Percentiles rank a stretch among this genome's conserved stretches.
phyloP scores from a whole-genome alignment of 1,284 basidiomycete genomes.

The Caloboletus inedulis region DNA sequence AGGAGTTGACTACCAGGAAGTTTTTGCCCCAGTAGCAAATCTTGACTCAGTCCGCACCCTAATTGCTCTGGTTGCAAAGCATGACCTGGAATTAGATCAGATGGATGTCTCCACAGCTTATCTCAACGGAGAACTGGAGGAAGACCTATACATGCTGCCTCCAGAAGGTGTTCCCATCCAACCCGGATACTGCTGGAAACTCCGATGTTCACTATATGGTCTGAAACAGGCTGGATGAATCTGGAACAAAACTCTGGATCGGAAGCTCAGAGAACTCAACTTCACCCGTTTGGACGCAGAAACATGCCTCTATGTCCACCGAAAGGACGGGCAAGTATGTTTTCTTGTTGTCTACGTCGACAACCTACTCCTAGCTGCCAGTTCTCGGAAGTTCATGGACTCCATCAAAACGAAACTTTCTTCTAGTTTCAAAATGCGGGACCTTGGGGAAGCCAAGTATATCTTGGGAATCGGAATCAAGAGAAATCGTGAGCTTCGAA shows the following conservation, averaged over 20 bases:
- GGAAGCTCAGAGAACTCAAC: neutral
- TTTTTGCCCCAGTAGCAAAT: neutral
- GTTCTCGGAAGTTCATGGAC: neutral
- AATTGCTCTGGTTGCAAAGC: neutral
- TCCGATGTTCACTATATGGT: neutral
- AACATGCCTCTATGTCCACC: neutral
- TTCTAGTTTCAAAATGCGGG: neutral
- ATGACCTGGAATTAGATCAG: too few species aligned
- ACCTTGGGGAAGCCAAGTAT: neutral
- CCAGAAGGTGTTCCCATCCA: neutral
- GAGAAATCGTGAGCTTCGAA: neutral
- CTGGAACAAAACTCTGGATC: neutral
- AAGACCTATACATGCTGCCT: neutral
- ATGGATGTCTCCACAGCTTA: too few species aligned
- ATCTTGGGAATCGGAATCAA: constrained; percentile 4
- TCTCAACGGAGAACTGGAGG: neutral
- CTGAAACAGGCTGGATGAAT: neutral
- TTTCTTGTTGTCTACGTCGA: neutral
- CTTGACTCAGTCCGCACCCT: neutral
- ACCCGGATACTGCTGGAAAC: neutral
- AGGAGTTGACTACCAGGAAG: neutral
- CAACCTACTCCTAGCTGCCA: neutral
- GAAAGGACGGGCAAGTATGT: neutral
- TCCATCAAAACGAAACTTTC: neutral
- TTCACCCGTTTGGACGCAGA: neutral